Base-by-base conservation (phyloP, 2,329 filamentous ascomycete genomes). In the Exophiala sp. region DNA sequence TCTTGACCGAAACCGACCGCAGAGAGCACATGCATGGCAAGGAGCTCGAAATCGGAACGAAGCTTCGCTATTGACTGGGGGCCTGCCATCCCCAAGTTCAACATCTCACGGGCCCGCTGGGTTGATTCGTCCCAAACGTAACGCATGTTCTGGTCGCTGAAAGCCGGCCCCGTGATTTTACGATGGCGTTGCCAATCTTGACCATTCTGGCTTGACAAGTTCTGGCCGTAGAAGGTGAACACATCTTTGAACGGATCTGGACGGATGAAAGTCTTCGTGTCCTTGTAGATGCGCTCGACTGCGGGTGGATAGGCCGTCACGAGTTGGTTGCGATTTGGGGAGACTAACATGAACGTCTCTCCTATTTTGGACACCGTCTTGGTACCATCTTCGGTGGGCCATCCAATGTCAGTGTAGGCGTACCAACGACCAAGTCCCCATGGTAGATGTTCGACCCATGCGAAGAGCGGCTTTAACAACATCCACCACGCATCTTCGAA, bases 131-230 rank as follows among this genome's bases (percentile, higher is more conserved):
- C 51, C 71, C 72, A 75, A 2, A 77, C 74, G 2, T 69, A 57
- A 3, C 55, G 52, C 32, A 68, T 75, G 39, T 69, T 72, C 29
- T 68, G 66, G 50, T 78, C 74, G 43, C 72, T 75, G 63, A 78
- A 77, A 3, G 68, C 66, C 1, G 70, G 65, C 2, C 70, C 68
- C 2, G 70, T 73, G 20, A 75, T 63, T 43, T 69, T 71, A 12
- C 75, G 68, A 49, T 77, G 74, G 36, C 72, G 67, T 10, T 63
- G 60, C 68, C 68, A 65, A 24, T 65, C 64, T 29, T 65, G 57
- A 3, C 67, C 65, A 48, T 68, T 64, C 2, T 56, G 33, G 56
- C 65, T 33, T 47, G 29, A 45, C 6, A 72, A 55, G 54, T 72
- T 72, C 5, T 56, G 36, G 1, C 70, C 70, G 33, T 68, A 63